Conservation (phyloP, 805 yeast species). For the Yamadazyma laniorum region DNA sequence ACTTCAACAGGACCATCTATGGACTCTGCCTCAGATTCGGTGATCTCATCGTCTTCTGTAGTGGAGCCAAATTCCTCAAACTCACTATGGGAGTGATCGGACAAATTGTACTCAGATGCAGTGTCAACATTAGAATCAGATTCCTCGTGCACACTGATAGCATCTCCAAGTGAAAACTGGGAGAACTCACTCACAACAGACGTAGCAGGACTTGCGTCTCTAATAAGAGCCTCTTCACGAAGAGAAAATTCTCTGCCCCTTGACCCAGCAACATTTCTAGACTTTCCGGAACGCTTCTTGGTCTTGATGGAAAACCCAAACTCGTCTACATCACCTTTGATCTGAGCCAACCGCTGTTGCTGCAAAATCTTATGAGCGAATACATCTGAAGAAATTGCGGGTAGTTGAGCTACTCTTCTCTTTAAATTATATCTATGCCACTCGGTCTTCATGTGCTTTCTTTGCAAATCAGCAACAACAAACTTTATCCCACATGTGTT, state of each 20-base stretch:
- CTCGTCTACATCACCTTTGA: conserved; percentile 46
- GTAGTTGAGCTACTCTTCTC: conserved; percentile 51
- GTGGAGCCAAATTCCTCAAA: conserved; percentile 7
- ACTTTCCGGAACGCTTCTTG: conserved; percentile 1
- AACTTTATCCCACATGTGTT: conserved; percentile 42
- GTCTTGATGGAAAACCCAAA: conserved; percentile 45
- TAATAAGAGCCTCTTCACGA: conserved; percentile 13
- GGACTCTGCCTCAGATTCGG: conserved; percentile 11
- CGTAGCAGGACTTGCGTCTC: conserved; percentile 36
- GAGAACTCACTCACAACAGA: conserved; percentile 57
- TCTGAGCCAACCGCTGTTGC: conserved; percentile 20
- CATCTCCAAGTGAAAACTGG: conserved; percentile 53
- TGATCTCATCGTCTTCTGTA: conserved; percentile 30
- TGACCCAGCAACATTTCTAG: neutral
- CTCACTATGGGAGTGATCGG: conserved; percentile 24
- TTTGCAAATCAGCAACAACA: conserved; percentile 36
- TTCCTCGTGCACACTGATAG: conserved; percentile 17
- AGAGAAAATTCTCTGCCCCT: conserved; percentile 3
- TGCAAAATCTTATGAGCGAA: conserved; percentile 67
- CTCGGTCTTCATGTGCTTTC: conserved; percentile 44
- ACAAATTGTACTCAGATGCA: conserved; percentile 49
- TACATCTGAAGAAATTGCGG: conserved; percentile 65
- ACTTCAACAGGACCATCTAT: conserved; percentile 20
- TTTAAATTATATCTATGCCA: conserved; percentile 48
- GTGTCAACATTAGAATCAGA: conserved; percentile 41